Evolutionary conservation across 2,329 filamentous ascomycete species (phyloP), one percentile per base, ranked within the genome.

Genomic region (Helotiales sp.): DNA sequence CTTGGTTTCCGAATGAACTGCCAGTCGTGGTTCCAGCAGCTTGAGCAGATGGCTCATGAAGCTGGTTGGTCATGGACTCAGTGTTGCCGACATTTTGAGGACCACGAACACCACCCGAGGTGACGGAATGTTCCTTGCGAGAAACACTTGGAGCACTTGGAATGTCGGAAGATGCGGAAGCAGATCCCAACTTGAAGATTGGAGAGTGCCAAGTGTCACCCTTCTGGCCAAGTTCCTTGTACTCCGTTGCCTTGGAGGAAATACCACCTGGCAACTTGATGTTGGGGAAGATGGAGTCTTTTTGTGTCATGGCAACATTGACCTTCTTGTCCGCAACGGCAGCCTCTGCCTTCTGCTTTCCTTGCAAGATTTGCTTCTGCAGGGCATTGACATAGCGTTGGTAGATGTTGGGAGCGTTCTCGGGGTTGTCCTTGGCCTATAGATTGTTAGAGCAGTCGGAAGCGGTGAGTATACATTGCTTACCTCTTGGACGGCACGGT

Each of bases 191-290:
- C 68, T 88, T 90, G 83, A 99, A 99, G 75, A 99, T 89, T 10
- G 95, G 93, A 69, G 92, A 96, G 84, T 97, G 91, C 96, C 96
- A 99, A 79, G 89, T 90, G 64, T 97, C 92, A 61, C 96, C 96
- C 87, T 96, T 93, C 72, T 84, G 84, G 8, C 95, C 93, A 66
- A 97, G 85, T 24, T 97, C 89, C 82, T 89, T 93, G 86, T 96
- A 98, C 80, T 97, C 93, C 26, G 93, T 96, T 10, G 95, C 94
- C 87, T 97, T 97, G 82, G 88, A 90, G 73, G 92, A 96, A 78
- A 97, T 95, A 64, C 93, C 94, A 34, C 92, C 92, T 28, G 94
- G 93, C 6, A 99, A 85, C 65, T 89, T 86, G 77, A 99, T 90
- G 77, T 95, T 84, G 76, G 93, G 91, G 89, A 99, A 97, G 71